Conservation (phyloP, 371 early-diverging fungal species). For the Saksenaea vasiformis region DNA sequence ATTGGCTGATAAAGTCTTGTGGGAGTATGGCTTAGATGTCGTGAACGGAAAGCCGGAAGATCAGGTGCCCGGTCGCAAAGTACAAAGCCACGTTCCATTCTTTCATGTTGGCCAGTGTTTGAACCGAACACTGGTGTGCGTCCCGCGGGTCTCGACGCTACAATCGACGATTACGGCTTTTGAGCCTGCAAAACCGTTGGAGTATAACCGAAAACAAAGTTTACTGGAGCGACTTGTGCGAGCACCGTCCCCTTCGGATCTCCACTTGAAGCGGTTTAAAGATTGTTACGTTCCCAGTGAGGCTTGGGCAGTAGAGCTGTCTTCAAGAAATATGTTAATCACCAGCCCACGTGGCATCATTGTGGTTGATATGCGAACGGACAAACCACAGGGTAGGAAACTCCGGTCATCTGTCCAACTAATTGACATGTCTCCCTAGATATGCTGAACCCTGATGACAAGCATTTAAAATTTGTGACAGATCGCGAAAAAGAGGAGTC, state of each 20-base stretch:
- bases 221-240: constrained; percentile 12
- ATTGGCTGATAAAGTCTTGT: constrained; percentile 36
- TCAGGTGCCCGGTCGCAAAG: constrained; percentile 31
- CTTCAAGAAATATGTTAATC: constrained; percentile 40
- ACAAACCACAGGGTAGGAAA: constrained; percentile 47
- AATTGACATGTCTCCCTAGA: constrained; percentile 19
- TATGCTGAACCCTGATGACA: constrained; percentile 42
- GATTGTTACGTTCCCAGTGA: constrained; percentile 47
- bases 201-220: constrained; percentile 16
- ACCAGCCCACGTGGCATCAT: constrained; percentile 47
- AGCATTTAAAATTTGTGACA: constrained; percentile 35
- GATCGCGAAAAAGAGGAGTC: constrained; percentile 45
- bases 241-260: constrained; percentile 12
- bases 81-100: constrained; percentile 42
- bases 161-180: constrained; percentile 33
- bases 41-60: constrained; percentile 35
- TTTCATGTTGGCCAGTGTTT: constrained; percentile 42
- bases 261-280: constrained; percentile 37
- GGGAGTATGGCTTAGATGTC: constrained; percentile 41
- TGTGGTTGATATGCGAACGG: constrained; percentile 46
- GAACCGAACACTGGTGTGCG: constrained; percentile 37
- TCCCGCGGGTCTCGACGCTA: constrained; percentile 38
- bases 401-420: not conserved
- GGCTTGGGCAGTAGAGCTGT: constrained; percentile 43
- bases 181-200: constrained; percentile 25